Percentiles rank a stretch among this genome's conserved stretches.
phyloP scores from a whole-genome alignment of 2,329 filamentous ascomycete species.

The Colletotrichum liriopes region DNA sequence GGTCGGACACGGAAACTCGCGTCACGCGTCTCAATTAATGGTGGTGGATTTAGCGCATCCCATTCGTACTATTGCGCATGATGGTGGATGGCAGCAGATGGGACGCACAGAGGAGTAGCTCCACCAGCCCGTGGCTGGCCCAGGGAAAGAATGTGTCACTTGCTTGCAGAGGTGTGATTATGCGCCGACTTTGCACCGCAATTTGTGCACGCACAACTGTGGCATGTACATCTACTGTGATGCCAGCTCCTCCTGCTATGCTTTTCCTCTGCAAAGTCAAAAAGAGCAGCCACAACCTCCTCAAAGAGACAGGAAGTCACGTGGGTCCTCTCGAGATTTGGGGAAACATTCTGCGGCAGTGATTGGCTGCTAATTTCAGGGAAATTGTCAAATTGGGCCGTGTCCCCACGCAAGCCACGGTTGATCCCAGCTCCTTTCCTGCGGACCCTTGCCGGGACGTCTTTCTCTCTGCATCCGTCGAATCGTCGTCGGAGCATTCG shows the following conservation, averaged over 20 bases:
- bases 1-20: slow-evolving; percentile 18
- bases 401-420: slow-evolving; percentile 42
- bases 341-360: slow-evolving; percentile 35
- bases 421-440: slow-evolving; percentile 46
- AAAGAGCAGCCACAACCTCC: not conserved
- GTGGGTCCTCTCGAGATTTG: slow-evolving; percentile 44
- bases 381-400: slow-evolving; percentile 47
- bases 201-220: slow-evolving; percentile 24
- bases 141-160: slow-evolving; percentile 16
- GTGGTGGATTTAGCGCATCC: not conserved
- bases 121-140: slow-evolving; percentile 6
- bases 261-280: not conserved
- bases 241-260: not conserved
- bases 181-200: not conserved
- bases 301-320: slow-evolving; percentile 51
- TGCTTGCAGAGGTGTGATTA: slow-evolving; percentile 13
- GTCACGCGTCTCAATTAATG: slow-evolving; percentile 34
- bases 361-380: slow-evolving; percentile 48
- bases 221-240: not conserved
- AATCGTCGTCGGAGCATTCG: slow-evolving; percentile 7
- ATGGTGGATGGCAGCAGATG: not conserved
- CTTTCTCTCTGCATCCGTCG: not conserved
- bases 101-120: not conserved
- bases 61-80: not conserved
- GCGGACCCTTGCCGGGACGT: slow-evolving; percentile 32